phyloP scores from a whole-genome alignment of 2,329 filamentous ascomycete species.

The Trichoderma afroharzianum region DNA sequence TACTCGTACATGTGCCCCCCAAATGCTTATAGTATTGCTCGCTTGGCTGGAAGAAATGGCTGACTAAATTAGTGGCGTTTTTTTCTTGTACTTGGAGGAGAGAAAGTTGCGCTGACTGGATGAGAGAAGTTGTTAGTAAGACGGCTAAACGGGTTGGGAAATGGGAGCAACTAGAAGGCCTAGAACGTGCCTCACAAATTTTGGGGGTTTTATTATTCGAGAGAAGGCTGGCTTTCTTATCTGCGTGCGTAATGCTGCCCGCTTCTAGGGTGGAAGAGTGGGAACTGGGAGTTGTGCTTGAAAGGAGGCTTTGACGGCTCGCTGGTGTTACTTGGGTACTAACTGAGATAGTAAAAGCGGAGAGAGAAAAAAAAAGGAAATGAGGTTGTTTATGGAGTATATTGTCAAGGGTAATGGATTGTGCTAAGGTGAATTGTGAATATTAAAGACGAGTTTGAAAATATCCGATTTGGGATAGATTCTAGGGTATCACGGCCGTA shows the following conservation, averaged over 20 bases:
- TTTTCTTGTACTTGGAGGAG: background rate
- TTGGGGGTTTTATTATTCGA: background rate
- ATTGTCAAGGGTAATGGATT: background rate
- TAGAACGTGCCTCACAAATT: background rate
- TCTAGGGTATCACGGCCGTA: background rate
- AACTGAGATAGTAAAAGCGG: background rate
- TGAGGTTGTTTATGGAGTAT: background rate
- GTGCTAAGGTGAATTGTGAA: background rate
- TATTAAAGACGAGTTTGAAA: background rate
- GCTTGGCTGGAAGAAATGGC: background rate
- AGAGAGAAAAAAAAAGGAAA: background rate
- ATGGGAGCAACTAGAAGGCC: background rate
- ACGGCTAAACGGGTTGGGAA: background rate
- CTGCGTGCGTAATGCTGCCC: background rate
- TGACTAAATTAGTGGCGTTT: background rate
- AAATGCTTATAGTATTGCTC: background rate
- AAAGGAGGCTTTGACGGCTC: background rate
- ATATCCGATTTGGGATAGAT: background rate
- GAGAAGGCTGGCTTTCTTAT: background rate
- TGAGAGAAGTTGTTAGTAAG: background rate
- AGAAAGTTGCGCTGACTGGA: background rate
- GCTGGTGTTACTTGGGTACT: background rate
- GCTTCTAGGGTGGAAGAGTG: background rate
- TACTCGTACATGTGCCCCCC: background rate
- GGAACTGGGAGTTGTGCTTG: background rate